Evolutionary conservation across 306 rosid genomes (phyloP).

Genomic region (Clitoria ternatea): DNA sequence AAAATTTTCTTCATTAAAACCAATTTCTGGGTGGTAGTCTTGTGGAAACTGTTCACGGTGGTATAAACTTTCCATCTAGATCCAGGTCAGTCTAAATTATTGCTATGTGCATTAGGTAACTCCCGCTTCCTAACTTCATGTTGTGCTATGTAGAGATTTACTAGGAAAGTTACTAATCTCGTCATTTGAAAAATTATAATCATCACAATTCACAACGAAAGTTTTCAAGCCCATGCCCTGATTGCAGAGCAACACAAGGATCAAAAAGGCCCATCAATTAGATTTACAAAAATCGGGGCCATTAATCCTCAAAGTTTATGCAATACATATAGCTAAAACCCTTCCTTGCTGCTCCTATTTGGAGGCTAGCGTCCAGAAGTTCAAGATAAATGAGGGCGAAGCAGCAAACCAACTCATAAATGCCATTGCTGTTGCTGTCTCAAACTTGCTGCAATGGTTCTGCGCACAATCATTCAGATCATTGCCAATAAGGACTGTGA

Average conservation of each 20-base stretch:
- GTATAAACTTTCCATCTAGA: neutral
- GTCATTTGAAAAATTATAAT: neutral
- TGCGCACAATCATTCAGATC: slow-evolving; percentile 46
- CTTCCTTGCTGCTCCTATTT: slow-evolving; percentile 25
- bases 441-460: slow-evolving; percentile 52
- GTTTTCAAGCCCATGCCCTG: slow-evolving; percentile 10
- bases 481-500: slow-evolving; percentile 54
- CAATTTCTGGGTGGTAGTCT: neutral
- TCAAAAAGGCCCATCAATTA: neutral
- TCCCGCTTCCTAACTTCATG: neutral
- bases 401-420: slow-evolving; percentile 61
- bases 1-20: neutral
- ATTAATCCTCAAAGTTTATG: slow-evolving; percentile 17
- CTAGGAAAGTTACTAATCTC: neutral
- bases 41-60: neutral
- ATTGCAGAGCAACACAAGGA: slow-evolving; percentile 2
- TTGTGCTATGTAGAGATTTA: neutral
- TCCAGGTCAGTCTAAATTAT: neutral
- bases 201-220: neutral
- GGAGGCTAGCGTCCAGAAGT: slow-evolving; percentile 63
- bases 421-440: slow-evolving; percentile 59
- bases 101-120: neutral
- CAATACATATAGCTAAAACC: neutral
- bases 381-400: slow-evolving; percentile 50
- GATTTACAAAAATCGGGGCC: slow-evolving; percentile 1